Base-by-base conservation (phyloP, 2,329 filamentous ascomycete genomes). In the Ophiostoma perfectum region DNA sequence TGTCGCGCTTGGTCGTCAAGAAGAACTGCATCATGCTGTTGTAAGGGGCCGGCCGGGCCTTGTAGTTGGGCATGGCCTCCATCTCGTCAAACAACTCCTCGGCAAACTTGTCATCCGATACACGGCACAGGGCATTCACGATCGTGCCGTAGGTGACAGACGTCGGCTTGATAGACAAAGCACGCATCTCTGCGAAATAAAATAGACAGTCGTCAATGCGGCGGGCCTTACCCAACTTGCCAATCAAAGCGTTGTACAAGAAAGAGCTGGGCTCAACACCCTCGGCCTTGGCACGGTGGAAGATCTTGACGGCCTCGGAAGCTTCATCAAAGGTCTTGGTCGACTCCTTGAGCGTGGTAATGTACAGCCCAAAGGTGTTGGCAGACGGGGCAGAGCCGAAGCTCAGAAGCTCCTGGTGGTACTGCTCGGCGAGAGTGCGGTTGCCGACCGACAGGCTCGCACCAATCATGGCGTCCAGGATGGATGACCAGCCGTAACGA, bases 11-110 rank as follows among this genome's bases (percentile, higher is more conserved):
- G 68, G 94, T 98, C 69, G 92, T 96, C 73, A 98, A 83, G 86
- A 98, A 99, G 81, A 97, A 98, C 78, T 99, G 95, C 88, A 99
- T 99, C 88, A 99, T 91, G 79, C 92, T 96, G 83, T 99, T 97
- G 84, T 99, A 99, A 0, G 95, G 95, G 38, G 95, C 95, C 39
- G 95, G 93, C 9, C 95, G 90, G 55, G 95, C 92, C 83, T 97
- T 98, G 86, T 99, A 99, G 82, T 99, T 99, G 69, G 93, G 90
- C 90, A 96, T 97, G 64, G 90, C 88, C 82, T 99, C 95, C 95
- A 99, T 99, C 81, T 99, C 95, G 76, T 98, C 93, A 76, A 99
- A 99, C 74, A 98, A 87, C 79, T 98, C 93, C 76, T 97, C 95
- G 41, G 95, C 95, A 77, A 97, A 97, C 76, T 94, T 96, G 81